Percentiles rank a stretch among this genome's conserved stretches.
Evolutionary conservation across 768 basidiomycete genomes (phyloP).

Genomic region (Pleurotus tuoliensis): DNA sequence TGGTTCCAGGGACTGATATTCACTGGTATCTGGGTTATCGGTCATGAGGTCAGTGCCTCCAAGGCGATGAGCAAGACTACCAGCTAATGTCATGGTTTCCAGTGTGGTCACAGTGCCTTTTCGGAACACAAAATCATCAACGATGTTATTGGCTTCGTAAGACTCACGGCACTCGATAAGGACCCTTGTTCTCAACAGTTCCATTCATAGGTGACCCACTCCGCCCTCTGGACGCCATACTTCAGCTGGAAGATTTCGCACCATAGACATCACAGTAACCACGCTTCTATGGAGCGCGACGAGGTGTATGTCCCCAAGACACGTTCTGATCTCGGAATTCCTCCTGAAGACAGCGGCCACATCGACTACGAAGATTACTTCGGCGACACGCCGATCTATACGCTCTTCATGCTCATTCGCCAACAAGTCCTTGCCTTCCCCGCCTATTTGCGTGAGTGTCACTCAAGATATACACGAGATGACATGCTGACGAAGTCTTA

Average conservation of each 20-base stretch:
- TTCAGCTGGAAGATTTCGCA: constrained; percentile 55
- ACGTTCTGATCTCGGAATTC: constrained; percentile 48
- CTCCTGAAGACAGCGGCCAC: constrained; percentile 31
- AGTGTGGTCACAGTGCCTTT: constrained; percentile 59
- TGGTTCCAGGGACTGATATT: constrained; percentile 62
- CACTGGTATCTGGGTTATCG: constrained; percentile 58
- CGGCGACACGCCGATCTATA: constrained; percentile 60
- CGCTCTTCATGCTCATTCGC: constrained; percentile 49
- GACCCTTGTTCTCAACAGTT: constrained; percentile 7
- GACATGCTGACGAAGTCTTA: constrained; percentile 21
- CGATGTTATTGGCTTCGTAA: constrained; percentile 47
- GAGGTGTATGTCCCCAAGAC: constrained; percentile 63
- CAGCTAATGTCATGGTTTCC: constrained; percentile 4
- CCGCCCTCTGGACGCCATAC: constrained; percentile 49
- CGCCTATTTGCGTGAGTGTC: constrained; percentile 50
- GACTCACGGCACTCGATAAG: constrained; percentile 14
- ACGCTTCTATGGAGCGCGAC: constrained; percentile 51
- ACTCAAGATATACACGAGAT: not conserved
- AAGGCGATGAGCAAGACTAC: not conserved
- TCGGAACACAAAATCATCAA: constrained; percentile 45
- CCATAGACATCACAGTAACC: constrained; percentile 48
- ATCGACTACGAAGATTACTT: constrained; percentile 53
- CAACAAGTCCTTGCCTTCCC: constrained; percentile 60
- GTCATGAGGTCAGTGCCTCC: constrained; percentile 41
- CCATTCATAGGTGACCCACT: constrained; percentile 33